Base-by-base conservation (phyloP, 176 grass and related monocot genomes). In the Avena insularis region DNA sequence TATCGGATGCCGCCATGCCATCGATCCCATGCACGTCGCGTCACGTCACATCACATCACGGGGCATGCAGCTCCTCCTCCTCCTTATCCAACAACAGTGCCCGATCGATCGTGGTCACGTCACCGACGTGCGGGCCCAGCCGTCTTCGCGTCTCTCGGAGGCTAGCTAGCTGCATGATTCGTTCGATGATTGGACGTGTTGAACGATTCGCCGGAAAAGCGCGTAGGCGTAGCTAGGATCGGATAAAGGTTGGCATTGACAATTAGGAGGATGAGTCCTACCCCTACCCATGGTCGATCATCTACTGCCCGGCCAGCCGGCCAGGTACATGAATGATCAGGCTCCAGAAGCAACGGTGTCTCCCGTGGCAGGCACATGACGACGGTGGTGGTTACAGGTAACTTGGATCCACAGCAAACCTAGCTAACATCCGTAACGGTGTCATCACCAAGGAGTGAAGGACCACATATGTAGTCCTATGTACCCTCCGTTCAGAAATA, bases 261-360 rank as follows among this genome's bases (percentile, higher is more conserved):
- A 31, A 60, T 45, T 20, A 50, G 65, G 46, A 48, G 8, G 54
- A 84, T 61, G 45, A 19, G 54, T n/a, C 69, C 57, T 61, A 19
- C n/a, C 8, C 60, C 29, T 29, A 49, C 21, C 17, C 55, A 3
- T 66, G 63, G 63, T 33, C 27, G 63, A 66, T 66, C 17, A 9
- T 25, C 68, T 53, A 50, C 64, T 40, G n/a, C 36, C 47, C 33
- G 21, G 70, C 11, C 47, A 77, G 23, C 47, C 33, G n/a, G 70
- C 11, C 47, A 77, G 53, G 43, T 82, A 21, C 36, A 77, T 27
- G 74, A 21, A 67, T 58, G 21, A 45, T 23, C 56, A 57, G 46
- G 73, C 25, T 70, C 53, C 65, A 65, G 46, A 87, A 87, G 84
- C 57, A 86, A 86, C 51, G 36, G 78, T 86, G 73, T 82, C 54